Evolutionary conservation across 2,329 filamentous ascomycete genomes (phyloP), one percentile per base, ranked within the genome.

Genomic region (Didymella pinodella): DNA sequence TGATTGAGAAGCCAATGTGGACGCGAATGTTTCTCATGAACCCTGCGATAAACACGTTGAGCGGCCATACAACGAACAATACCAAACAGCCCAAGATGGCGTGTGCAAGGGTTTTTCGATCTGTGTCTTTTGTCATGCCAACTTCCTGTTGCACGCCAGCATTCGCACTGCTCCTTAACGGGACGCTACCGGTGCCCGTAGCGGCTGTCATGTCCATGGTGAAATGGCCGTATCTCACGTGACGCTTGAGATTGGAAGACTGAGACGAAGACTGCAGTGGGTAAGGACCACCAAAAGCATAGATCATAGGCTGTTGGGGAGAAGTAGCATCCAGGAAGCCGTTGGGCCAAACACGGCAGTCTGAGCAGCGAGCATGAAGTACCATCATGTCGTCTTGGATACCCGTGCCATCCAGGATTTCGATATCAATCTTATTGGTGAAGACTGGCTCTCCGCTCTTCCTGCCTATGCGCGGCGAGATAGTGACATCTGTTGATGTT

Each of bases 141-240:
- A 68, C 55, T 29, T 64, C 32, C 54, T 75, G 56, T 56, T 65
- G 50, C 28, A 77, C 64, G 18, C 77, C 64, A 31, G 55, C 68
- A 3, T 44, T n/a, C 1, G 59, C 59, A n/a, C 40, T 60, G 14
- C 54, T 68, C 14, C 65, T 61, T 11, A 56, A 54, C 0, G 78
- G 78, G 0, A 80, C 75, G 5, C 72, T 69, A 1, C 75, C 75
- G 12, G 64, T 65, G 0, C 73, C 72, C 2, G 73, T 77, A 1
- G 79, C 79, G 0, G 71, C 65, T 0, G 66, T 63, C 76, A 81
- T 76, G 43, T 81, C 69, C 67, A 81, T 76, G 16, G 70, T 76
- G 65, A 80, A 81, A 29, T 65, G 63, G 4, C 78, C 78, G 53
- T 78, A 79, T n/a, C 68, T 63, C 14, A 70, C 57, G 56, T 81